Evolutionary conservation across 306 rosid species (phyloP).

Genomic region (Cyclanthera cordifolia): DNA sequence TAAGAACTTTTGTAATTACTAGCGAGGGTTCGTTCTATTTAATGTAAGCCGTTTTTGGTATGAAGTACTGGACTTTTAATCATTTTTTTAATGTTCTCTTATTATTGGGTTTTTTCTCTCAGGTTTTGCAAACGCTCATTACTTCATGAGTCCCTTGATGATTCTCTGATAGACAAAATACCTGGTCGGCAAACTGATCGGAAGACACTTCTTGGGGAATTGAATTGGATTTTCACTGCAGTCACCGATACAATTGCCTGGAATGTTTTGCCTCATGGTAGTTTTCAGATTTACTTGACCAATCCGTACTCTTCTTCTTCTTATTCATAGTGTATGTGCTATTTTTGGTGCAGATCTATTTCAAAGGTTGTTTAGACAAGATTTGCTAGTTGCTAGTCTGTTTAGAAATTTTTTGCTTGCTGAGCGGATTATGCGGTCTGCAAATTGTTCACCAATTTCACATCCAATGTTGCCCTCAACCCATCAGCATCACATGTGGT

Average conservation of each 20-base stretch:
- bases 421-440: conserved; percentile 94
- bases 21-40: background rate
- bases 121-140: conserved; percentile 89
- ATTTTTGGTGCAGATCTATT: conserved; percentile 66
- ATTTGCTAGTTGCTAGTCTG: conserved; percentile 82
- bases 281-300: conserved; percentile 6
- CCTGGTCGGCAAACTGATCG: conserved; percentile 97
- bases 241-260: conserved; percentile 98
- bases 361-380: conserved; percentile 93
- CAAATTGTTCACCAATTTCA: conserved; percentile 92
- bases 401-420: conserved; percentile 91
- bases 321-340: conserved; percentile 2
- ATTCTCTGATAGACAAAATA: conserved; percentile 76
- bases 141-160: conserved; percentile 64
- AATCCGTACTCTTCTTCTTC: background rate
- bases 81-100: background rate
- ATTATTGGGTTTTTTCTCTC: conserved; percentile 19
- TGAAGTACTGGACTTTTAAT: background rate
- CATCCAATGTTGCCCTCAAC: conserved; percentile 82
- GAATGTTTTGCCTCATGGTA: conserved; percentile 98
- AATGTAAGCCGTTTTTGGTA: background rate
- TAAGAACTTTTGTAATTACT: background rate
- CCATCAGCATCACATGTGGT: conserved; percentile 99
- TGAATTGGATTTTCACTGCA: conserved; percentile 98
- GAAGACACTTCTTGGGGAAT: conserved; percentile 87